Evolutionary conservation across 2,329 filamentous ascomycete genomes (phyloP), one percentile per base, ranked within the genome.

Genomic region (Hypoxylon sp.): DNA sequence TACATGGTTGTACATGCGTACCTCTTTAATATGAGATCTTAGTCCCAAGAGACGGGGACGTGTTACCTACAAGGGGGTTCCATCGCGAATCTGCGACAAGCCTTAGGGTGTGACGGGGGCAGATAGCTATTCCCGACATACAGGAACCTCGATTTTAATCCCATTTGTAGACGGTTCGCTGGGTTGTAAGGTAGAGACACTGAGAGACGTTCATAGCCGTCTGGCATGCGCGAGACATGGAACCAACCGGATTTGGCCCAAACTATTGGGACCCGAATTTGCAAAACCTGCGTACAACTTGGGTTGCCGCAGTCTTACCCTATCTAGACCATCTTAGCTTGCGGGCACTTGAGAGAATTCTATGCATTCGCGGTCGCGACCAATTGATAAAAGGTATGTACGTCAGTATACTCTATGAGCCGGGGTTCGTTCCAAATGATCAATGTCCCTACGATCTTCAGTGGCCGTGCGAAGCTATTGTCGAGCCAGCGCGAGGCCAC

Each of bases 51-150:
- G 66, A 68, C 66, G 56, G 71, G 71, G 66, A 68, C 62, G 64
- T 69, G 64, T 62, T 51, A 69, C 69, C n/a, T 68, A 68, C 68
- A 53, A 64, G 60, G 65, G 59, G 56, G 20, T 56, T 53, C 63
- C 44, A 71, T 73, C 69, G 69, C 71, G 71, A 73, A 73, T 73
- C 71, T 73, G 71, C 71, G 69, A 73, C 71, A 73, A 61, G 59
- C 55, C 58, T 64, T 65, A 42, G 48, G 55, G 66, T 73, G 35
- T 64, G 68, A 70, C 70, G 37, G 46, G 48, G 27, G 35, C 53
- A 66, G 56, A 64, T 66, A 67, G 54, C 67, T 68, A 58, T 66
- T 70, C 68, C 70, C 68, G 70, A 46, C 58, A 64, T 66, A 50
- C 56, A 66, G 67, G 70, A 70, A 68, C 64, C 64, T 70, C 61